Evolutionary conservation across 2,329 filamentous ascomycete species (phyloP), one percentile per base, ranked within the genome.

Genomic region (Arthroderma sp.): DNA sequence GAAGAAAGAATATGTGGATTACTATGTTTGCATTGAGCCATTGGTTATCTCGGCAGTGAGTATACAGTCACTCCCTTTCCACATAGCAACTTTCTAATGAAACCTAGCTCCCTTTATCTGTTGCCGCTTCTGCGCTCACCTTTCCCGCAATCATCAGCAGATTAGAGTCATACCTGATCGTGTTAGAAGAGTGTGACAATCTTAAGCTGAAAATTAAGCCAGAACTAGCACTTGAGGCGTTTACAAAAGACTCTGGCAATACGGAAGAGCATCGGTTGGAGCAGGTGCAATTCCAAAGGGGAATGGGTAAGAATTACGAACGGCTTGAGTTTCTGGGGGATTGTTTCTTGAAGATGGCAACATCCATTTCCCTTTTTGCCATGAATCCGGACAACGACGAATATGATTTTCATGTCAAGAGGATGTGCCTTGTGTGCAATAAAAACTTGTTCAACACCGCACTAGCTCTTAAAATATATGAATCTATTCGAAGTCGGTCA

Each of bases 231-330:
- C 70, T 98, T 0, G 88, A 95, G 57, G 87, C 91, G 0, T 69
- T 95, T 46, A 98, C 91, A 0, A 95, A 98, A 57, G 85, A 95
- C 55, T 88, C 83, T 0, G 84, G 93, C 52, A 88, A 88, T 51
- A 80, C 79, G 0, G 82, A 83, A 5, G 85, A 94, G 33, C 75
- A 85, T 48, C 71, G 69, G 0, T 68, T 74, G 31, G 72, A 81
- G 46, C 76, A 83, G 34, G 64, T 85, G 43, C 84, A 87, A 52
- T 79, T 88, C 39, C 83, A 87, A 53, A 70, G 75, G 40, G 88
- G 87, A 2, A 94, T 94, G 86, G 86, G 87, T 1, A 81, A 81
- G 34, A 96, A 96, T 54, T 98, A 98, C 55, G 91, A 98, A 61
- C 77, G 91, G 8, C 72, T 96, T 0, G 91, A 98, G 56, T 94